Evolutionary conservation across 805 yeast species (phyloP).

Genomic region (Candida vartiovaarae): DNA sequence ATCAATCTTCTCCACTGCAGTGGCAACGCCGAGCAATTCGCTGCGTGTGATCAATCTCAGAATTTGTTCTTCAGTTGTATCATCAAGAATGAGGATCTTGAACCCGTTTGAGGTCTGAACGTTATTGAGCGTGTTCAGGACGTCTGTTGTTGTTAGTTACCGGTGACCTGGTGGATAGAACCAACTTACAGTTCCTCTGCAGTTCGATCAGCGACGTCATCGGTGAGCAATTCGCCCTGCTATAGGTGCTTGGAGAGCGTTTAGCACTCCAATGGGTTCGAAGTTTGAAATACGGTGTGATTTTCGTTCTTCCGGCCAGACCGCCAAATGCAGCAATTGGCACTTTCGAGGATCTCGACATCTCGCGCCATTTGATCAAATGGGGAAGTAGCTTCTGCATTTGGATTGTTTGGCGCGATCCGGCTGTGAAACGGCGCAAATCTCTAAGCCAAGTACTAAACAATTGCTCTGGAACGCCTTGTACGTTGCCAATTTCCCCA

Average conservation of each 20-base stretch:
- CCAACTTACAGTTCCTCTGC: constrained; percentile 26
- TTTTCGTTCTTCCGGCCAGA: too few relatives aligned
- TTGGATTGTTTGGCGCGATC: too few relatives aligned
- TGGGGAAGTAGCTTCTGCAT: too few relatives aligned
- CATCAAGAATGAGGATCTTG: constrained; percentile 52
- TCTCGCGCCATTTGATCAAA: too few relatives aligned
- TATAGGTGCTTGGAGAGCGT: neutral
- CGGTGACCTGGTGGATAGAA: neutral
- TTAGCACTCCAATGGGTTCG: too few relatives aligned
- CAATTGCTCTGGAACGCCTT: too few relatives aligned
- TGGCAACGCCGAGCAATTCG: constrained; percentile 45
- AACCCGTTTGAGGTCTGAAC: constrained; percentile 38
- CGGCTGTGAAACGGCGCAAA: too few relatives aligned
- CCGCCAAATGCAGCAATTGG: too few relatives aligned
- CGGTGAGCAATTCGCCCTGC: neutral
- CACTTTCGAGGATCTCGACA: too few relatives aligned
- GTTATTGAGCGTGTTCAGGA: constrained; percentile 31
- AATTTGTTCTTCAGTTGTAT: constrained; percentile 41
- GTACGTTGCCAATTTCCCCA: too few relatives aligned
- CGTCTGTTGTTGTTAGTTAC: constrained; percentile 13
- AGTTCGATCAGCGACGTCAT: constrained; percentile 34
- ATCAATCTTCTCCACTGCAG: constrained; percentile 62
- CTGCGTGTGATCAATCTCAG: constrained; percentile 40
- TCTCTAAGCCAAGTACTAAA: too few relatives aligned
- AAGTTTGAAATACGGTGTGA: too few relatives aligned